phyloP scores from a whole-genome alignment of 2,329 filamentous ascomycete species.

The Colletotrichum sublineola region DNA sequence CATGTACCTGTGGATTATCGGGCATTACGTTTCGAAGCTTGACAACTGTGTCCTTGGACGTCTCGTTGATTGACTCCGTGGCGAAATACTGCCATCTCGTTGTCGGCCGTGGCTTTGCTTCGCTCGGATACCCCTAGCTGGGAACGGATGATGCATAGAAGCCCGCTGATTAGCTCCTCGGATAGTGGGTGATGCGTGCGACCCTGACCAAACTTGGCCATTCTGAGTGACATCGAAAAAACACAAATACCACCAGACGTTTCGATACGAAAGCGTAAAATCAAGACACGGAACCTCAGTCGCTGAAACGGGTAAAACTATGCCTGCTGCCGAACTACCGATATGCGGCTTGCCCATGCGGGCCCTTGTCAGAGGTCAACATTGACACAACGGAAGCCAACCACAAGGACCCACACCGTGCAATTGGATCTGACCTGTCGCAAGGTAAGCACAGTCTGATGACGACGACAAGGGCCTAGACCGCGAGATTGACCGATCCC shows the following conservation, averaged over 20 bases:
- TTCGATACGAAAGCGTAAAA: conserved; percentile 32
- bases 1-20: background rate
- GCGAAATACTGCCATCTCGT: conserved; percentile 20
- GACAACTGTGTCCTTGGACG: background rate
- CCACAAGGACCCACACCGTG: conserved; percentile 14
- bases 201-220: background rate
- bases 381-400: background rate
- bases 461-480: conserved; percentile 22
- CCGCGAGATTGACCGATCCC: conserved; percentile 18
- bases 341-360: conserved; percentile 5
- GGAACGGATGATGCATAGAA: background rate
- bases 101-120: conserved; percentile 2
- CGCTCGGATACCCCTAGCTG: background rate
- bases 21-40: background rate
- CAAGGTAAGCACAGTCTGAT: conserved; percentile 5
- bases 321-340: conserved; percentile 20
- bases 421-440: conserved; percentile 4
- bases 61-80: background rate
- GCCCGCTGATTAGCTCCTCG: background rate
- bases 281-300: conserved; percentile 14
- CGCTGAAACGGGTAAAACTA: conserved; percentile 22
- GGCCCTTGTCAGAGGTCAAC: background rate
- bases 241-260: conserved; percentile 11
- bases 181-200: background rate
- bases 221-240: background rate